phyloP scores from a whole-genome alignment of 805 yeast species.

The Nakazawaea ishiwadae region DNA sequence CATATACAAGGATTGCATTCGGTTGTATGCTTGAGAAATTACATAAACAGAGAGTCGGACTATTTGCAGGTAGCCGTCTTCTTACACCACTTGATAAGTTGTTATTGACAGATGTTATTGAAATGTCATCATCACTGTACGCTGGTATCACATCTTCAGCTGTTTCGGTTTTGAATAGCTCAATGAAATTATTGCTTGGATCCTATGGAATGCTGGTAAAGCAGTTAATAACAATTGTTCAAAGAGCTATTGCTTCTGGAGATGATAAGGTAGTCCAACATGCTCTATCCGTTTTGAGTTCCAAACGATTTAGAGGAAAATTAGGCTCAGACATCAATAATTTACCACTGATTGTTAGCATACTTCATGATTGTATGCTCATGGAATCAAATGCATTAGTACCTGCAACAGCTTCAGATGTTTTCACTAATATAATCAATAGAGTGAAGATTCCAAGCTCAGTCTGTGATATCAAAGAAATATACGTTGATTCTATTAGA shows the following conservation, averaged over 20 bases:
- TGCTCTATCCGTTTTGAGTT: constrained; percentile 52
- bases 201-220: constrained; percentile 54
- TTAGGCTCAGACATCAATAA: constrained; percentile 54
- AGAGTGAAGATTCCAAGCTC: constrained; percentile 43
- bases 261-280: constrained; percentile 59
- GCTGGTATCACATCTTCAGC: constrained; percentile 67
- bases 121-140: constrained; percentile 64
- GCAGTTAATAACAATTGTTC: constrained; percentile 42
- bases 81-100: constrained; percentile 61
- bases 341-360: constrained; percentile 38
- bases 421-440: constrained; percentile 37
- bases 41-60: constrained; percentile 68
- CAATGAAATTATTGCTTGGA: constrained; percentile 66
- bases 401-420: constrained; percentile 45
- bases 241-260: constrained; percentile 40
- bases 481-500: constrained; percentile 38
- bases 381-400: constrained; percentile 51
- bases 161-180: constrained; percentile 58
- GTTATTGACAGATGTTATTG: constrained; percentile 61
- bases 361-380: constrained; percentile 50
- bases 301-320: constrained; percentile 54
- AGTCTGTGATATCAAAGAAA: constrained; percentile 47
- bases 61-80: constrained; percentile 68
- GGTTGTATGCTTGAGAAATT: constrained; percentile 70
- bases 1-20: constrained; percentile 73